phyloP scores from a whole-genome alignment of 2,329 filamentous ascomycete genomes.

The Sclerotinia spermophila region DNA sequence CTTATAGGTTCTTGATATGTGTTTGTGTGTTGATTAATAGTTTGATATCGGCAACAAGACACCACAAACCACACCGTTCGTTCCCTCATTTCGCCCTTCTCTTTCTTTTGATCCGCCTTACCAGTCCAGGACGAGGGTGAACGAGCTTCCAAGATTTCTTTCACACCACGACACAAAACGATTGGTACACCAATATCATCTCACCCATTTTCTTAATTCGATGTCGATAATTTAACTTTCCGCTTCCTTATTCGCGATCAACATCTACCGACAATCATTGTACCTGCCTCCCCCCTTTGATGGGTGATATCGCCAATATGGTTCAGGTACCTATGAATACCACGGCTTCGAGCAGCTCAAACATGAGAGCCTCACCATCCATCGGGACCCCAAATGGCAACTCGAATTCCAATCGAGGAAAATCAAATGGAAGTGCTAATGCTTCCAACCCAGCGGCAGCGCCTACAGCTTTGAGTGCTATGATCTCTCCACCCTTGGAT shows the following conservation, averaged over 20 bases:
- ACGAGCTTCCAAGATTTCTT: not conserved
- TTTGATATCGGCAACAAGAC: not conserved
- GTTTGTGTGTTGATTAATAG: not conserved
- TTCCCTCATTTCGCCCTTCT: not conserved
- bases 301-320: slow-evolving; percentile 28
- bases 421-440: slow-evolving; percentile 32
- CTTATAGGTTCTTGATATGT: not conserved
- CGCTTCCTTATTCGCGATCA: slow-evolving; percentile 1
- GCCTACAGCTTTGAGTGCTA: slow-evolving; percentile 36
- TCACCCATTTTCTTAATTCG: slow-evolving; percentile 20
- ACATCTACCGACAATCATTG: not conserved
- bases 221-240: slow-evolving; percentile 30
- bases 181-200: not conserved
- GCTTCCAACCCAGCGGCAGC: slow-evolving; percentile 35
- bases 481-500: slow-evolving; percentile 60
- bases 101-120: not conserved
- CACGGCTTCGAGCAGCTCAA: slow-evolving; percentile 31
- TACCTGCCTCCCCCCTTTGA: not conserved
- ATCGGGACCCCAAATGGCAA: slow-evolving; percentile 28
- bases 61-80: not conserved
- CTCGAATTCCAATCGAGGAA: slow-evolving; percentile 31
- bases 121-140: not conserved
- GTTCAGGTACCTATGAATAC: slow-evolving; percentile 35
- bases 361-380: slow-evolving; percentile 33
- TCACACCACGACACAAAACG: not conserved